phyloP scores from a whole-genome alignment of 768 basidiomycete genomes.

The Calocybe cyanea region DNA sequence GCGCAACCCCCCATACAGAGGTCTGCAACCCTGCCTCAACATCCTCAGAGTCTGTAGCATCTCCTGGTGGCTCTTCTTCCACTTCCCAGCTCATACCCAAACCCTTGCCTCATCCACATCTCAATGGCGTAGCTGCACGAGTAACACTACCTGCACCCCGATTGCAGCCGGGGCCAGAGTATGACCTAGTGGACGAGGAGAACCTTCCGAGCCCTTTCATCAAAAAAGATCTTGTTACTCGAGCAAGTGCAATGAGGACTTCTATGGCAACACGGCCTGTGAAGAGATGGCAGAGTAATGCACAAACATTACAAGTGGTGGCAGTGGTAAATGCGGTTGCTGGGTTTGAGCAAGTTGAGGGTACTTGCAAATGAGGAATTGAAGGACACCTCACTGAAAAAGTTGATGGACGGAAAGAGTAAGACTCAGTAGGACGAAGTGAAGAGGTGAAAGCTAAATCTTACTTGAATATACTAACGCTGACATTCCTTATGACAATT shows the following conservation, averaged over 20 bases:
- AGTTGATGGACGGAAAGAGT: too few relatives aligned
- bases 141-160: constrained; percentile 23
- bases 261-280: constrained; percentile 7
- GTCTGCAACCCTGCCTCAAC: constrained; percentile 28
- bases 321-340: constrained; percentile 59
- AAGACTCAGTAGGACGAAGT: too few relatives aligned
- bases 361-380: too few relatives aligned
- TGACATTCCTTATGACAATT: too few relatives aligned
- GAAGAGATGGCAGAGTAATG: constrained; percentile 48
- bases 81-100: constrained; percentile 27
- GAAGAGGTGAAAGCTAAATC: too few relatives aligned
- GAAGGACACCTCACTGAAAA: too few relatives aligned
- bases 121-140: constrained; percentile 19
- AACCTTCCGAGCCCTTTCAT: constrained; percentile 85
- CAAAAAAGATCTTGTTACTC: constrained; percentile 40
- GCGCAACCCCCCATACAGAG: constrained; percentile 26
- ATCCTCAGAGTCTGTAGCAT: constrained; percentile 35
- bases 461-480: too few relatives aligned
- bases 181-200: constrained; percentile 75
- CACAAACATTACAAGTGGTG: constrained; percentile 53
- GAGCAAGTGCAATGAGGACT: constrained; percentile 5
- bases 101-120: constrained; percentile 43
- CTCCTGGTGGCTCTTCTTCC: constrained; percentile 13
- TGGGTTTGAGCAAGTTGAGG: too few relatives aligned
- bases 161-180: constrained; percentile 40